Percentiles rank a stretch among this genome's conserved stretches.
Conservation (phyloP, 345 rosid species). For the Populus tremula region DNA sequence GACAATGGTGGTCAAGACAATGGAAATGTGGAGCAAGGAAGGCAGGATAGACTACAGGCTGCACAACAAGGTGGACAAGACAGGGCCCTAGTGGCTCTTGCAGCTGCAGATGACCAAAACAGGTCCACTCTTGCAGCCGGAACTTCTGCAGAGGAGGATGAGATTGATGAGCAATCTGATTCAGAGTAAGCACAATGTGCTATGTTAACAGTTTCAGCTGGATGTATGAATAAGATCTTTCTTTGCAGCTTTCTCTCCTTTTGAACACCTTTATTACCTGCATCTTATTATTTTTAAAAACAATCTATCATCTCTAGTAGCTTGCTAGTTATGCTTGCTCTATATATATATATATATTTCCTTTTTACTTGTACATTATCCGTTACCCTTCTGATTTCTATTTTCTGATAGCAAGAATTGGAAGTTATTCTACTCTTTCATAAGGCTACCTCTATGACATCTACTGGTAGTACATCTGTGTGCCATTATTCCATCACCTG, state of each 20-base stretch:
- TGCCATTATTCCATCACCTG: neutral
- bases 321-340: neutral
- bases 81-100: conserved; percentile 55
- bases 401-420: neutral
- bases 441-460: neutral
- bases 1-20: conserved; percentile 73
- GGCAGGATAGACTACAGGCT: conserved; percentile 66
- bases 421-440: neutral
- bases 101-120: conserved; percentile 49
- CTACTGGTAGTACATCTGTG: neutral
- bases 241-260: neutral
- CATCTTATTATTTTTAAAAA: neutral
- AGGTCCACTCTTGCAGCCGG: conserved; percentile 42
- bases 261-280: neutral
- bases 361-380: neutral
- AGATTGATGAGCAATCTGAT: conserved; percentile 76
- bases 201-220: conserved; percentile 2
- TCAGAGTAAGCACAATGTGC: conserved; percentile 66
- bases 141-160: conserved; percentile 55
- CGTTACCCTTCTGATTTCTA: neutral
- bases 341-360: neutral
- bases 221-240: neutral
- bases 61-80: conserved; percentile 61
- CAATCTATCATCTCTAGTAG: neutral
- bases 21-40: conserved; percentile 65